Conservation (phyloP, 495 filamentous ascomycete species). For the Neurospora sp. region DNA sequence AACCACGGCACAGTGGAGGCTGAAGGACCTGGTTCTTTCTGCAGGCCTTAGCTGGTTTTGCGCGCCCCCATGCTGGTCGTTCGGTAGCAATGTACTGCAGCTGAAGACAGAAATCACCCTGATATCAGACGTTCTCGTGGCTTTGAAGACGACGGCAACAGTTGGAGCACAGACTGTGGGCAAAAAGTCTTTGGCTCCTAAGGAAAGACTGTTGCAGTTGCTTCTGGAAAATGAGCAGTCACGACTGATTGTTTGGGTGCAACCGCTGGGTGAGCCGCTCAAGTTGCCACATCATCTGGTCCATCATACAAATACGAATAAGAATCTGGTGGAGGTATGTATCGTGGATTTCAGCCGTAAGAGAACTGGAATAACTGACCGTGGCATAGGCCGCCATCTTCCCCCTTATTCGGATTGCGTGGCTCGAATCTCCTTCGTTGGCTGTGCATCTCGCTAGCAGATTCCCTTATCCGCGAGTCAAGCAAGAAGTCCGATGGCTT, state of each 20-base stretch:
- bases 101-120: slow-evolving; percentile 84
- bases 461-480: slow-evolving; percentile 64
- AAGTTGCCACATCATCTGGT: slow-evolving; percentile 10
- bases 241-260: slow-evolving; percentile 81
- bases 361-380: not conserved
- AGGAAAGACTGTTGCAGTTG: slow-evolving; percentile 67
- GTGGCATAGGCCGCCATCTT: slow-evolving; percentile 38
- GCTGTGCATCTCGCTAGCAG: slow-evolving; percentile 72
- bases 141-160: slow-evolving; percentile 44
- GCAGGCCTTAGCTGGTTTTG: slow-evolving; percentile 84
- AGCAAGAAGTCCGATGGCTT: slow-evolving; percentile 63
- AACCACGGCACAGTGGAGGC: slow-evolving; percentile 50
- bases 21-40: slow-evolving; percentile 82
- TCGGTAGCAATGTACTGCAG: slow-evolving; percentile 86
- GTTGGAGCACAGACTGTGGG: slow-evolving; percentile 46
- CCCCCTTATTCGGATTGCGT: slow-evolving; percentile 66
- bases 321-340: slow-evolving; percentile 41
- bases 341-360: not conserved
- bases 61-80: slow-evolving; percentile 79
- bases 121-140: slow-evolving; percentile 61
- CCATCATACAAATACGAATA: slow-evolving; percentile 25
- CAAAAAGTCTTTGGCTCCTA: slow-evolving; percentile 56
- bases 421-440: slow-evolving; percentile 70
- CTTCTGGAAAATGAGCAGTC: slow-evolving; percentile 79
- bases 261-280: slow-evolving; percentile 59